Percentiles rank a stretch among this genome's conserved stretches.
Conservation (phyloP, 352 stramenopile species). For the Globisporangium camurandrum region DNA sequence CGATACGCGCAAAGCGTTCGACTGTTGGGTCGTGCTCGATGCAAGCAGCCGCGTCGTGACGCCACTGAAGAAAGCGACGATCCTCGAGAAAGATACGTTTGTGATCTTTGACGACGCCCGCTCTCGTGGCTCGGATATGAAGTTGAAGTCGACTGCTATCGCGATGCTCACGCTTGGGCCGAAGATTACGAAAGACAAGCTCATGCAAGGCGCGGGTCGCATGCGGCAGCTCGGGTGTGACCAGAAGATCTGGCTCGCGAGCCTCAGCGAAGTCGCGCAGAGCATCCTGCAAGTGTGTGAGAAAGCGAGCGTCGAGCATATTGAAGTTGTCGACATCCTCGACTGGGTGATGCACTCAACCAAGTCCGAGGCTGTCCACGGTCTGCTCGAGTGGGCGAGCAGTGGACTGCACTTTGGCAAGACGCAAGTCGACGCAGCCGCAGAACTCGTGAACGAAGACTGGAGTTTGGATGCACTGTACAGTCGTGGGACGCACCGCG, state of each 20-base stretch:
- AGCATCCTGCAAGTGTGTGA: slow-evolving; percentile 24
- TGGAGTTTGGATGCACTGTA: slow-evolving; percentile 43
- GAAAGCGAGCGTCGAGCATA: background rate
- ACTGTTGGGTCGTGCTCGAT: slow-evolving; percentile 80
- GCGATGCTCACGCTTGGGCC: slow-evolving; percentile 81
- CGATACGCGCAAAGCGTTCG: slow-evolving; percentile 35
- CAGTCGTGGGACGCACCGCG: slow-evolving; percentile 9
- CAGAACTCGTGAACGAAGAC: slow-evolving; percentile 36
- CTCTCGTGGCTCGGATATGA: slow-evolving; percentile 85
- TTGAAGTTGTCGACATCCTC: slow-evolving; percentile 47
- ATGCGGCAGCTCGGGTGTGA: slow-evolving; percentile 69
- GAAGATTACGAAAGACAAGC: slow-evolving; percentile 87
- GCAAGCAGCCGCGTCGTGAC: slow-evolving; percentile 31
- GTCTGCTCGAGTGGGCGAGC: slow-evolving; percentile 69
- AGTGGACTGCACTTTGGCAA: slow-evolving; percentile 69
- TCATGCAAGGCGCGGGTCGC: slow-evolving; percentile 89
- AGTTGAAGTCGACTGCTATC: slow-evolving; percentile 50
- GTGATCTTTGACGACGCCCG: slow-evolving; percentile 89
- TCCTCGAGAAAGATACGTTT: slow-evolving; percentile 80
- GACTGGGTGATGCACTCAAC: slow-evolving; percentile 89
- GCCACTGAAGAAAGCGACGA: slow-evolving; percentile 49
- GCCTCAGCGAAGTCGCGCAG: slow-evolving; percentile 59
- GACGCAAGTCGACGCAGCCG: slow-evolving; percentile 12
- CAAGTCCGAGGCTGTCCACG: slow-evolving; percentile 41
- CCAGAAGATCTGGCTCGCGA: slow-evolving; percentile 66